Evolutionary conservation across 2,329 filamentous ascomycete genomes (phyloP).

Genomic region (Pestalotiopsis sp.): DNA sequence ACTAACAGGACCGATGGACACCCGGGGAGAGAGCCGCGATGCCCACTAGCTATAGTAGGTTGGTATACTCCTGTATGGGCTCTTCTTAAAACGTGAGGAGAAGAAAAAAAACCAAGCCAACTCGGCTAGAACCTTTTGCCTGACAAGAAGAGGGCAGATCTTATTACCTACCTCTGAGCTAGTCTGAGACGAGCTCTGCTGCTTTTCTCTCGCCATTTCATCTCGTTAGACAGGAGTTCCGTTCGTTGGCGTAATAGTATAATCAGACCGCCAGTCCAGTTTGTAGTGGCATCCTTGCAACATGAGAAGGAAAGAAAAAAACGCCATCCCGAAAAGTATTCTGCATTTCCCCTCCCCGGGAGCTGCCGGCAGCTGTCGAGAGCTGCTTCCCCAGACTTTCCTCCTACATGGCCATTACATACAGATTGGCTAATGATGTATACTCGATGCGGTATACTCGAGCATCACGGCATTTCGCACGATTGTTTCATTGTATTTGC

Average conservation of each 20-base stretch:
- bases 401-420: too few relatives aligned
- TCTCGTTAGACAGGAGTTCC: too few relatives aligned
- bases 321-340: too few relatives aligned
- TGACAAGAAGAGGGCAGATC: not conserved
- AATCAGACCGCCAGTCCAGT: not conserved
- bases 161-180: not conserved
- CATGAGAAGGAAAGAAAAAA: not conserved
- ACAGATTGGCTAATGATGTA: too few relatives aligned
- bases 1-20: not conserved
- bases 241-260: not conserved
- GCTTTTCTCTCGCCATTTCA: not conserved
- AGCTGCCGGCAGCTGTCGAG: too few relatives aligned
- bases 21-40: slow-evolving; percentile 1
- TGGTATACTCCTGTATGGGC: not conserved
- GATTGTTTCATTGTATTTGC: too few relatives aligned
- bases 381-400: too few relatives aligned
- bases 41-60: not conserved
- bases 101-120: not conserved
- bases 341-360: too few relatives aligned
- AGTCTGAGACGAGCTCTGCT: not conserved
- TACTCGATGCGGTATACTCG: too few relatives aligned
- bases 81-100: not conserved
- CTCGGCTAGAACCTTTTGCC: not conserved
- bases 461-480: too few relatives aligned
- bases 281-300: not conserved